Base-by-base conservation (phyloP, 192 early-diverging fungal species). In the Spizellomyces sp. region DNA sequence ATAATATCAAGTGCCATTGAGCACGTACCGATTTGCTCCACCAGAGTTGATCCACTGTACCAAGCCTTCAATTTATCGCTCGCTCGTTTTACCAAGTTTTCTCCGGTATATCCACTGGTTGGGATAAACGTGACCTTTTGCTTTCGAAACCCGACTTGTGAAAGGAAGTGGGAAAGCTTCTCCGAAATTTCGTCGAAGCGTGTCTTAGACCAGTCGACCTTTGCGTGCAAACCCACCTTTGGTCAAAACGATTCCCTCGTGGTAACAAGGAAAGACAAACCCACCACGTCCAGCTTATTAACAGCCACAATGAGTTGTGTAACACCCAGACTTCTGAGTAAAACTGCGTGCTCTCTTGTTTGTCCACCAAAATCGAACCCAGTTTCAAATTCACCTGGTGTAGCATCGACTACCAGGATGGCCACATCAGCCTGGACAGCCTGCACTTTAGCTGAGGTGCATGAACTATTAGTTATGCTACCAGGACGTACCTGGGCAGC, bases 301-400 rank as follows among this genome's bases (percentile, higher is more conserved):
- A 99, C 85, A 0, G 95, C 94, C 5, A 99, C 90, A 44, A 98
- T 86, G 17, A 99, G 70, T 73, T 98, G 96, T 9, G 85, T 84
- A 9, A 99, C 94, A 5, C 98, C 98, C 48, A 99, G 79, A 82
- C 91, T 92, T 59, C 95, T 79, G n/a, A 95, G 86, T 17, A 99
- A 77, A 9, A 98, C 73, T 0, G 95, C 92, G 68, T 99, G 98
- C 78, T 99, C 98, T 58, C 94, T 90, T 14, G 96, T 98, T 80
- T 98, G 96, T 15, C 98, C 98, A 70, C 92, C 90, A 45, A 84
- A 83, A 47, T 95, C 91, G 80, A 99, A 98, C 10, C 98, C 98
- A 6, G 93, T 83, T 75, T 99, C 98, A 75, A 99, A 98, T 62
- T 91, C 96, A 45, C 96, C 96, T 0, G 82, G 85, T 0, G 90